phyloP scores from a whole-genome alignment of 2,329 filamentous ascomycete species.

The Sclerotinia trifoliorum region DNA sequence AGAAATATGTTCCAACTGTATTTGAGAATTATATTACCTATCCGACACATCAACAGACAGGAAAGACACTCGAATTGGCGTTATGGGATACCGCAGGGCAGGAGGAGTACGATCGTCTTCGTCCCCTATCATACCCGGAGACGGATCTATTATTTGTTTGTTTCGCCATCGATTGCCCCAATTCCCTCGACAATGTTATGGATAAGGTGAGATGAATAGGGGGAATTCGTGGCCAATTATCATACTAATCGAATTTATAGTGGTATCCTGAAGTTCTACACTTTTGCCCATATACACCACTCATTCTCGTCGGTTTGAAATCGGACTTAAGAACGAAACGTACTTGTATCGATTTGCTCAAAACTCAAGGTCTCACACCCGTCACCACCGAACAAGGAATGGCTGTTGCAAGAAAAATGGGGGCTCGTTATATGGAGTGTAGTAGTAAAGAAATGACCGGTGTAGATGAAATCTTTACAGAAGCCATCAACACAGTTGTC shows the following conservation, averaged over 20 bases:
- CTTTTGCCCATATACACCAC: constrained; percentile 95
- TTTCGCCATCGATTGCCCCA: constrained; percentile 98
- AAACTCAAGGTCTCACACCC: constrained; percentile 93
- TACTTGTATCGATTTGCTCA: constrained; percentile 97
- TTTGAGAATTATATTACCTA: constrained; percentile 99
- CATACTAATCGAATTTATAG: constrained; percentile 48
- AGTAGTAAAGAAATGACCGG: constrained; percentile 96
- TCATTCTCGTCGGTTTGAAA: constrained; percentile 94
- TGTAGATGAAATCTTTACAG: constrained; percentile 94
- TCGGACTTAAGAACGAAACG: constrained; percentile 94
- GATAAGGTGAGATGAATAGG: constrained; percentile 72
- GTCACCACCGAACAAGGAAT: constrained; percentile 89
- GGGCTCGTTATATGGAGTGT: constrained; percentile 94
- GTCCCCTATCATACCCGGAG: constrained; percentile 95
- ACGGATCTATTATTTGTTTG: constrained; percentile 98
- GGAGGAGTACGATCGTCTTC: constrained; percentile 95
- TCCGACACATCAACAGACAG: constrained; percentile 79
- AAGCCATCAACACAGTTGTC: constrained; percentile 86
- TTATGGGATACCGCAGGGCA: constrained; percentile 98
- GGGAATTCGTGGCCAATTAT: background rate
- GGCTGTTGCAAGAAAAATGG: constrained; percentile 88
- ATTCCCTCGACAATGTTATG: constrained; percentile 96
- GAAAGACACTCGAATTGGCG: constrained; percentile 94
- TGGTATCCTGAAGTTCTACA: constrained; percentile 99
- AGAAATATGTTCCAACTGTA: constrained; percentile 99